A percentile compares a stretch with the other conserved stretches of the same genome.
Evolutionary conservation across 2,329 filamentous ascomycete genomes (phyloP).

Genomic region (Calonectria pteridis): DNA sequence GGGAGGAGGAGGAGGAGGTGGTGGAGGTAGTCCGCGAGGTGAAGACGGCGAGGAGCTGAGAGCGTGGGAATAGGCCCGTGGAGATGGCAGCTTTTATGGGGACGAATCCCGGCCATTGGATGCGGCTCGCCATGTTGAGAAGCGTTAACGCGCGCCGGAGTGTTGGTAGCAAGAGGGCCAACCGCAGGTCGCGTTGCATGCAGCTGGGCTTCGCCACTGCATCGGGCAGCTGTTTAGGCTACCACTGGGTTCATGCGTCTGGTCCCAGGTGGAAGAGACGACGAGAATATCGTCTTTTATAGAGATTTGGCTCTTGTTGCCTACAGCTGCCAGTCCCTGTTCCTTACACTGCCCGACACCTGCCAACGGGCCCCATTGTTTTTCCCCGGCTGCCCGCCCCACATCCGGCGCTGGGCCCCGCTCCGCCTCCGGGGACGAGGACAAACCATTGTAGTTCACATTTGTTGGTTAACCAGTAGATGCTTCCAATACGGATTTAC

Average conservation of each 20-base stretch:
- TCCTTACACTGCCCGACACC: neutral
- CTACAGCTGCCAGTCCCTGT: neutral
- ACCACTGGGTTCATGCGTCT: neutral
- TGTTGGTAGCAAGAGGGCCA: conserved; percentile 11
- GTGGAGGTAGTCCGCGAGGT: neutral
- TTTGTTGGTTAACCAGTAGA: no score
- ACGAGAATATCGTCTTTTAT: neutral
- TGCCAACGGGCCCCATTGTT: neutral
- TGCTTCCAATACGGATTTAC: neutral
- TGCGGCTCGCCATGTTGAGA: neutral
- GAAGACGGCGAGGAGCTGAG: neutral
- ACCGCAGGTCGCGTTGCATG: conserved; percentile 18
- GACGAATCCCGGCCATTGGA: neutral
- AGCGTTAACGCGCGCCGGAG: conserved; percentile 2
- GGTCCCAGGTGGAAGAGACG: no score
- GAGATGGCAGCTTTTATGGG: conserved; percentile 6
- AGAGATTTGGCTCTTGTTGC: neutral
- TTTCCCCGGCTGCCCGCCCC: neutral
- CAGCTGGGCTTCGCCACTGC: conserved; percentile 13
- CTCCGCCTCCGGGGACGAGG: neutral
- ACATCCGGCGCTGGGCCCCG: neutral
- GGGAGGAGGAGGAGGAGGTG: neutral
- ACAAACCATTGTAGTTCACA: neutral
- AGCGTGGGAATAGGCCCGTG: neutral
- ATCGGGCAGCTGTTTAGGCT: conserved; percentile 12